These are phyloP conservation scores for Cubamyces lactineus DNA, from an alignment of 768 basidiomycete genomes.

Conservation along the genomic window DNA sequence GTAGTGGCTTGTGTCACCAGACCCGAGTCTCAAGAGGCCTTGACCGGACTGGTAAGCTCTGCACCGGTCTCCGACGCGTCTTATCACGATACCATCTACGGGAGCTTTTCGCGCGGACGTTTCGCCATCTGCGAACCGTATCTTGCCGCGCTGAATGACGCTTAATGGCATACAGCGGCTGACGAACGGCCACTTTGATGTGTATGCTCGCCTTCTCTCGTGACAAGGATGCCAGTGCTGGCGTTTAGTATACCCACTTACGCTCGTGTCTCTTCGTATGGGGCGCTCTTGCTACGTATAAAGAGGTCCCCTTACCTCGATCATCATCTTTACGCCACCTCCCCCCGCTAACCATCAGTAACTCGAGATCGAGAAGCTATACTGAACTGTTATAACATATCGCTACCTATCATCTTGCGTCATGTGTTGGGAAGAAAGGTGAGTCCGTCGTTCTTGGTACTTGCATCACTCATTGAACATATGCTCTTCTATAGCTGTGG, in stretches of 20 bases:
- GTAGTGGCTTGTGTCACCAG: conserved; percentile 14
- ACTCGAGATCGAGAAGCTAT: neutral
- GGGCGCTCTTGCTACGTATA: conserved; percentile 15
- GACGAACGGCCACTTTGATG: conserved; percentile 1
- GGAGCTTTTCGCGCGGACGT: conserved; percentile 4
- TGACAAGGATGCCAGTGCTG: conserved; percentile 11
- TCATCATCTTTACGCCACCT: conserved; percentile 9
- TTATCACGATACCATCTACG: conserved; percentile 24
- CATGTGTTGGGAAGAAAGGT: conserved; percentile 36
- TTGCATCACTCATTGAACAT: too few species aligned
- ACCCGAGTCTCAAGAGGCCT: conserved; percentile 8
- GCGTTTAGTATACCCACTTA: conserved; percentile 20
- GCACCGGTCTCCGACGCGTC: conserved; percentile 15
- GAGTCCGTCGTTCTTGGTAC: too few species aligned
- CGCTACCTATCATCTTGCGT: conserved; percentile 61
- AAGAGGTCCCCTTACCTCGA: conserved; percentile 10
- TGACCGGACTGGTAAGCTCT: conserved; percentile 13
- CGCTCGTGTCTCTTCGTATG: conserved; percentile 2
- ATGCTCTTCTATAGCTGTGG: conserved; percentile 25
- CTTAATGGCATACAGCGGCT: conserved; percentile 5
- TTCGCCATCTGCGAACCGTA: conserved; percentile 22
- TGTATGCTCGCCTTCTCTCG: conserved; percentile 17
- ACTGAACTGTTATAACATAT: conserved; percentile 46
- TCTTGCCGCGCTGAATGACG: conserved; percentile 17
- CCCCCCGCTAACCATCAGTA: conserved; percentile 5